Conservation (phyloP, 805 yeast species). For the Cyberlindnera suaveolens region DNA sequence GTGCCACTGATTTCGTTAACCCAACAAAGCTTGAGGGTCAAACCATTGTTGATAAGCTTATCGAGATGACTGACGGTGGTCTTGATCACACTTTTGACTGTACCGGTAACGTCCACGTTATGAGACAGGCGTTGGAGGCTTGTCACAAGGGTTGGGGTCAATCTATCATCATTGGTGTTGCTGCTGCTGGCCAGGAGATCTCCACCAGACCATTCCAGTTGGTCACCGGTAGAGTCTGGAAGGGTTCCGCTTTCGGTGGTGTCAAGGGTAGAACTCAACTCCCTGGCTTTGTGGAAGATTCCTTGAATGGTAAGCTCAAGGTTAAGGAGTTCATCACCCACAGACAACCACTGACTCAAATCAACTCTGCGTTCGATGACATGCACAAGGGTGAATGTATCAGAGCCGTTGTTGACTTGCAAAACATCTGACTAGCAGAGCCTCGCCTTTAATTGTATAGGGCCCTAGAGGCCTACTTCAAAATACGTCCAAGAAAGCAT, state of each 20-base stretch:
- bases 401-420: constrained; percentile 74
- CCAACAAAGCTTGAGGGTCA: constrained; percentile 75
- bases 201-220: constrained; percentile 97
- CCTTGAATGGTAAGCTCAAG: constrained; percentile 71
- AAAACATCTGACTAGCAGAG: constrained; percentile 13
- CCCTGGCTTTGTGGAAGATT: constrained; percentile 84
- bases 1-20: constrained; percentile 93
- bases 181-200: constrained; percentile 96
- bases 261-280: constrained; percentile 95
- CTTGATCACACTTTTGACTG: constrained; percentile 95
- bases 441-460: background rate
- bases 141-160: constrained; percentile 99
- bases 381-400: constrained; percentile 92
- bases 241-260: constrained; percentile 99
- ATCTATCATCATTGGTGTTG: constrained; percentile 94
- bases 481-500: no score
- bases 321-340: constrained; percentile 96
- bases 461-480: background rate
- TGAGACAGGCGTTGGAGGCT: constrained; percentile 95
- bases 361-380: constrained; percentile 88
- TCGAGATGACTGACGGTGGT: constrained; percentile 95
- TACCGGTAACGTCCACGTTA: constrained; percentile 92
- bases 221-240: constrained; percentile 98
- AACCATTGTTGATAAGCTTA: constrained; percentile 68
- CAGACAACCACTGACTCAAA: constrained; percentile 68